Evolutionary conservation across 257 asterid species (phyloP), one percentile per base, ranked within the genome.

Genomic region (Capsicum pubescens): DNA sequence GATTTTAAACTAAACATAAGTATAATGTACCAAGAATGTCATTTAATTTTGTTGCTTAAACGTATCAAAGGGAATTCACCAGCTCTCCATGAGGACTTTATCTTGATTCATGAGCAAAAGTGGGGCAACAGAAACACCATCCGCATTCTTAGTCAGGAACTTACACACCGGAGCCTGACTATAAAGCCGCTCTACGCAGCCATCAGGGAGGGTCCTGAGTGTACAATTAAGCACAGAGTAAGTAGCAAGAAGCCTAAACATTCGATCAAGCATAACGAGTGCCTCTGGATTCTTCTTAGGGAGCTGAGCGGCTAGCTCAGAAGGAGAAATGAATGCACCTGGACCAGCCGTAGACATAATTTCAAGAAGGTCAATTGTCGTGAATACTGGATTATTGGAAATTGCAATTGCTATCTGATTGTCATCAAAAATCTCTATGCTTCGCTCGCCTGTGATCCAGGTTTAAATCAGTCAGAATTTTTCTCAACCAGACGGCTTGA

Each of bases 51-150:
- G 44, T 39, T 39, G 44, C 44, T 39, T 39, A 39, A 39, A 39
- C 44, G 5, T 39, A 39, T 39, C 44, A 39, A 26, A 39, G 3
- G 19, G 56, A 32, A 55, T 16, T 85, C 83, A 93, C 99, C 98
- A 95, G 92, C 97, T 93, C 89, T 95, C 97, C 98, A 94, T 92
- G 26, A 93, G 95, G n/a, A 95, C 88, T 85, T 92, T 95, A 74
- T 95, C 99, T 81, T 93, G 99, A 87, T 94, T 93, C 98, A 95
- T 93, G 63, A 95, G 92, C 84, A 92, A 69, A 78, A 94, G 83
- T 2, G 95, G 89, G 0, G 97, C 93, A 89, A 93, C 89, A 7
- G 94, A 93, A 54, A 93, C 97, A 16, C 95, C 97, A 80, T 93
- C 95, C 0, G 66, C 89, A 72, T 94, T 92, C 86, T 90, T 93